Evolutionary conservation across 805 yeast species (phyloP).

Genomic region (Yarrowia sp.): DNA sequence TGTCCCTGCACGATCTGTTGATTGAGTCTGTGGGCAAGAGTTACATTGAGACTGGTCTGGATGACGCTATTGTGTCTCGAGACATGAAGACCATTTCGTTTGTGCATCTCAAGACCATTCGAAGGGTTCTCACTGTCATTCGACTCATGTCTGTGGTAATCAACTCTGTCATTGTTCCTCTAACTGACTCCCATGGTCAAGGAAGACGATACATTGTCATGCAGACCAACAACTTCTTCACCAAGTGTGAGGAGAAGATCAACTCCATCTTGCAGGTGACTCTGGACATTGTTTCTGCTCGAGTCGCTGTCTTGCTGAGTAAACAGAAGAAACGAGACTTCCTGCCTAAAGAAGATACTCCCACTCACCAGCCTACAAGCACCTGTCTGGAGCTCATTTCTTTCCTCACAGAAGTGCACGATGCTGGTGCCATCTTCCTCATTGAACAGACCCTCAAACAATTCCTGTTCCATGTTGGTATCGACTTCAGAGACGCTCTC

Average conservation of each 20-base stretch:
- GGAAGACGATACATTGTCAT: slow-evolving; percentile 66
- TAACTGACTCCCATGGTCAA: slow-evolving; percentile 66
- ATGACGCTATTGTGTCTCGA: slow-evolving; percentile 55
- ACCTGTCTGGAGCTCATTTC: slow-evolving; percentile 70
- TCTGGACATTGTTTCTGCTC: slow-evolving; percentile 58
- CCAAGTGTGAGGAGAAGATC: slow-evolving; percentile 68
- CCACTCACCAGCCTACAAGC: slow-evolving; percentile 53
- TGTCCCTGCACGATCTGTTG: slow-evolving; percentile 71
- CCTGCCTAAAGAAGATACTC: slow-evolving; percentile 54
- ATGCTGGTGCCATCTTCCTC: slow-evolving; percentile 51
- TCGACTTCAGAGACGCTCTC: slow-evolving; percentile 62
- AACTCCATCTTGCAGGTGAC: slow-evolving; percentile 69
- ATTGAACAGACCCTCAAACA: slow-evolving; percentile 58
- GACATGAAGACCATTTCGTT: slow-evolving; percentile 50
- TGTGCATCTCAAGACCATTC: slow-evolving; percentile 58
- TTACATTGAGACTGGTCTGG: slow-evolving; percentile 77
- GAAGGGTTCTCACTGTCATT: slow-evolving; percentile 64
- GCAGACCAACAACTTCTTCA: slow-evolving; percentile 65
- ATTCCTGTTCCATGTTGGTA: slow-evolving; percentile 64
- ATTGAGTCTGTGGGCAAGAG: slow-evolving; percentile 73
- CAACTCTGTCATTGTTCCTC: slow-evolving; percentile 76
- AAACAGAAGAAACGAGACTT: slow-evolving; percentile 82
- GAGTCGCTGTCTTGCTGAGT: slow-evolving; percentile 59
- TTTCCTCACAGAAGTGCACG: slow-evolving; percentile 57
- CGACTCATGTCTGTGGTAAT: slow-evolving; percentile 73